These are phyloP conservation scores for Calonectria leucothoes DNA, from an alignment of 2,329 filamentous ascomycete species.

Conservation along the genomic window DNA sequence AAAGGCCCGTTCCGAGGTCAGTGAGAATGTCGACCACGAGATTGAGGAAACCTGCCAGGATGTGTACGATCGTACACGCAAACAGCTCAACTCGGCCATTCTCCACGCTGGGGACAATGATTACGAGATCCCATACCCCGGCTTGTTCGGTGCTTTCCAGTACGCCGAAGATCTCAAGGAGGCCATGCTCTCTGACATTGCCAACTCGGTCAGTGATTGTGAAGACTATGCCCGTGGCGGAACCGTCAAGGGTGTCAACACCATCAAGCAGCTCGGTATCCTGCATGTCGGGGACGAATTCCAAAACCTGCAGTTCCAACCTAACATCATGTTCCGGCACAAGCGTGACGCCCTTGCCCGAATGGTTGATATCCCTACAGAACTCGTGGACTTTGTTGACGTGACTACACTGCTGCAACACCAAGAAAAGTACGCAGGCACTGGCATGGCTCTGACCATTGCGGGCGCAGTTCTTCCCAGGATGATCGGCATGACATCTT, in stretches of 20 bases:
- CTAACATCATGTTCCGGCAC: slow-evolving; percentile 93
- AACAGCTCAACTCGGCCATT: slow-evolving; percentile 81
- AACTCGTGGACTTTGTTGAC: slow-evolving; percentile 95
- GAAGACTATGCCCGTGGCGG: slow-evolving; percentile 86
- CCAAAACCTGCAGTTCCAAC: slow-evolving; percentile 85
- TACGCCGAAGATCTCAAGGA: slow-evolving; percentile 94
- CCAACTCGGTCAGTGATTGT: slow-evolving; percentile 80
- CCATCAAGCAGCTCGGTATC: slow-evolving; percentile 89
- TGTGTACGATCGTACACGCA: slow-evolving; percentile 86
- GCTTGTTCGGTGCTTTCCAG: slow-evolving; percentile 84
- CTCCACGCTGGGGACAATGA: slow-evolving; percentile 79
- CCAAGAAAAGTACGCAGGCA: slow-evolving; percentile 95
- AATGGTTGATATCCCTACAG: slow-evolving; percentile 87
- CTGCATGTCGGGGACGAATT: slow-evolving; percentile 91
- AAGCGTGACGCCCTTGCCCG: slow-evolving; percentile 84
- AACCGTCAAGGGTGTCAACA: slow-evolving; percentile 83
- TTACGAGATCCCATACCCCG: slow-evolving; percentile 87
- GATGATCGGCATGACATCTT: slow-evolving; percentile 84
- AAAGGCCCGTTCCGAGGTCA: slow-evolving; percentile 82
- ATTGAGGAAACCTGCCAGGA: slow-evolving; percentile 89
- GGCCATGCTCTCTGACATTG: slow-evolving; percentile 91
- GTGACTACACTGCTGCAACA: slow-evolving; percentile 83
- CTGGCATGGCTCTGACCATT: slow-evolving; percentile 93
- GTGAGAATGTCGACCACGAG: slow-evolving; percentile 81
- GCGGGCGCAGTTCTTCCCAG: slow-evolving; percentile 86